Base-by-base conservation (phyloP, 108 stramenopile species). In the Stephanodiscus triporus region DNA sequence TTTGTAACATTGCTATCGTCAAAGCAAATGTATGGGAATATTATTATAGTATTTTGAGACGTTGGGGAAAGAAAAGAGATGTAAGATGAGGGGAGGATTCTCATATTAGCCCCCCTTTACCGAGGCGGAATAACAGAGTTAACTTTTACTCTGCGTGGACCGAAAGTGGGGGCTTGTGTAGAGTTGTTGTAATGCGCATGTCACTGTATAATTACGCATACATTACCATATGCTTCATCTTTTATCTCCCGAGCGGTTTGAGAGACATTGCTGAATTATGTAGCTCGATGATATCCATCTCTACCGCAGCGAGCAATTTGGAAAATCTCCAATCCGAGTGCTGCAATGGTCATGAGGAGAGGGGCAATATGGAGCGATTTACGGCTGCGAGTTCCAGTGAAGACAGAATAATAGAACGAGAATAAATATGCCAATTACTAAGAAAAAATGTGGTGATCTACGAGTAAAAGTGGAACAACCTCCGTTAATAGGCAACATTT, bases 1-100 rank as follows among this genome's bases (percentile, higher is more conserved):
- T 68, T 68, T 68, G 68, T 68, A 26, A 57, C 66, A 37, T 67
- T 58, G 53, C 30, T 42, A 55, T 54, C 38, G n/a, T 54, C 57
- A 54, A 22, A 68, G 23, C 16, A 30, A 59, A 30, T 30, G 58
- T 54, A 26, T 54, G 53, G 53, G 53, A 54, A 54, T 9, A 27
- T 54, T 54, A 54, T 37, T 37, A 61, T 61, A 61, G 17, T 36
- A 38, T 40, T n/a, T n/a, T 61, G 30, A n/a, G 36, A 19, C 6
- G 36, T 32, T 32, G 22, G 60, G 37, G 37, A 20, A 40, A 38
- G 60, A 40, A 32, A 26, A 54, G 53, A n/a, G n/a, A n/a, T n/a
- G 22, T 55, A 6, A 57, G 56, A 57, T 16, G 56, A 57, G 29
- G 30, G 30, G 37, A 11, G 7, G 40, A n/a, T n/a, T n/a, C n/a